phyloP scores from a whole-genome alignment of 192 early-diverging fungal genomes.

The Coemansia sp. region DNA sequence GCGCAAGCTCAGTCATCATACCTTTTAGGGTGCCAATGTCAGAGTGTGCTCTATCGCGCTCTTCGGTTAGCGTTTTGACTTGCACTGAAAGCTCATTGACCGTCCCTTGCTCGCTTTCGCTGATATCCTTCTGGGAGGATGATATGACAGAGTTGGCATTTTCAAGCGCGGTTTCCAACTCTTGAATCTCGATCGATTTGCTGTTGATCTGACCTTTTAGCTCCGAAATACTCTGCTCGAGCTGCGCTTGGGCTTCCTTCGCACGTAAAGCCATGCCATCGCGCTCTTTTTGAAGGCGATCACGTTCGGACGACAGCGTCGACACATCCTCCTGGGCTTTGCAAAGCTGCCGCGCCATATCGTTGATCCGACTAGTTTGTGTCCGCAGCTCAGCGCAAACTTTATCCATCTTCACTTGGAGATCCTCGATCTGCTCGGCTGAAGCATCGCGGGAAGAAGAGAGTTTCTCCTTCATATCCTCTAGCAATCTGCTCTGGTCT shows the following conservation, averaged over 20 bases:
- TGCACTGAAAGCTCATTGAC: slow-evolving; percentile 8
- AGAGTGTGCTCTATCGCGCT: slow-evolving; percentile 24
- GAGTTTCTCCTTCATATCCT: background rate
- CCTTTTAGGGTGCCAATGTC: slow-evolving; percentile 35
- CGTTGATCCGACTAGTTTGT: background rate
- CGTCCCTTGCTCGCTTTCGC: background rate
- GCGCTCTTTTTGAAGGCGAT: slow-evolving; percentile 14
- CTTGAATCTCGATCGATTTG: slow-evolving; percentile 24
- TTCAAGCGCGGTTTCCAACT: slow-evolving; percentile 35
- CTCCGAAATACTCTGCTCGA: slow-evolving; percentile 37
- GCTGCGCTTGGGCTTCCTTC: slow-evolving; percentile 18
- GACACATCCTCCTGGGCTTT: background rate
- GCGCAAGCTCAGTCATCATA: slow-evolving; percentile 54
- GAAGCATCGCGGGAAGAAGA: background rate
- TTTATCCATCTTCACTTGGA: background rate
- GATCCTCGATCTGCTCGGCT: background rate
- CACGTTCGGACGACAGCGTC: slow-evolving; percentile 6
- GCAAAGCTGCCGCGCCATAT: background rate
- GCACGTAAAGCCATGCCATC: slow-evolving; percentile 16
- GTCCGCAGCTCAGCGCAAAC: background rate
- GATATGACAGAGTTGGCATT: slow-evolving; percentile 17
- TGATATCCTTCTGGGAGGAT: background rate
- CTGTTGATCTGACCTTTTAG: slow-evolving; percentile 24
- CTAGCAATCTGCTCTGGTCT: background rate
- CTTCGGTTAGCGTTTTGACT: slow-evolving; percentile 14